Evolutionary conservation across 371 early-diverging fungal genomes (phyloP).

Genomic region (Apophysomyces ossiformis): DNA sequence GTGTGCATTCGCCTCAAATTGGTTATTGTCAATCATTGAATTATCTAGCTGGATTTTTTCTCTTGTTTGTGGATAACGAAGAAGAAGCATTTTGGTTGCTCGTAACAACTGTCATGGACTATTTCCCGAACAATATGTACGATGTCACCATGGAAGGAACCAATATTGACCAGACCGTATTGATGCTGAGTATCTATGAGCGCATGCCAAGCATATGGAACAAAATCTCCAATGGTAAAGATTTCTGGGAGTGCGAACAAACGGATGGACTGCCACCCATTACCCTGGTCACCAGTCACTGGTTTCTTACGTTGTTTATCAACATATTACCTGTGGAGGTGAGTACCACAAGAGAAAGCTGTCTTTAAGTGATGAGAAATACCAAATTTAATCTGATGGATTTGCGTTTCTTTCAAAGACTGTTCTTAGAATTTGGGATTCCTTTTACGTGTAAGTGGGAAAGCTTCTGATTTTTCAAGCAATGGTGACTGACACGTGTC

Average conservation of each 20-base stretch:
- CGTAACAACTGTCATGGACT: conserved; percentile 71
- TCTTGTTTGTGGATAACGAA: conserved; percentile 76
- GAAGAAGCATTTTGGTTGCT: conserved; percentile 85
- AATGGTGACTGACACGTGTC: neutral
- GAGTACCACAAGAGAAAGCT: conserved; percentile 46
- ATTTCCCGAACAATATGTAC: conserved; percentile 80
- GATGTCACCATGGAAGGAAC: conserved; percentile 80
- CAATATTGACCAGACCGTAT: conserved; percentile 75
- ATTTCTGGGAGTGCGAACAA: conserved; percentile 58
- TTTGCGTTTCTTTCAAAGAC: conserved; percentile 41
- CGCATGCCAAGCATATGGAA: conserved; percentile 63
- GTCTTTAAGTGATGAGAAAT: too few relatives aligned
- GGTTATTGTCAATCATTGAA: conserved; percentile 90
- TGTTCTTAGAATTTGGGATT: conserved; percentile 83
- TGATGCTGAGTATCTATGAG: conserved; percentile 68
- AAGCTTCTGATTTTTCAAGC: neutral
- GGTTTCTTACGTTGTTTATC: conserved; percentile 85
- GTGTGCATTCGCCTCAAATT: conserved; percentile 64
- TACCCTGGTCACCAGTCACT: conserved; percentile 79
- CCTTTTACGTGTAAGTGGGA: conserved; percentile 69
- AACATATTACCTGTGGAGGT: conserved; percentile 79
- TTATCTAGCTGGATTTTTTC: conserved; percentile 78
- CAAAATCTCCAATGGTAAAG: conserved; percentile 52
- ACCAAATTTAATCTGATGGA: too few relatives aligned
- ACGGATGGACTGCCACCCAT: conserved; percentile 68